Percentiles rank a stretch among this genome's conserved stretches.
phyloP scores from a whole-genome alignment of 495 filamentous ascomycete species.

The Cercophora samala region DNA sequence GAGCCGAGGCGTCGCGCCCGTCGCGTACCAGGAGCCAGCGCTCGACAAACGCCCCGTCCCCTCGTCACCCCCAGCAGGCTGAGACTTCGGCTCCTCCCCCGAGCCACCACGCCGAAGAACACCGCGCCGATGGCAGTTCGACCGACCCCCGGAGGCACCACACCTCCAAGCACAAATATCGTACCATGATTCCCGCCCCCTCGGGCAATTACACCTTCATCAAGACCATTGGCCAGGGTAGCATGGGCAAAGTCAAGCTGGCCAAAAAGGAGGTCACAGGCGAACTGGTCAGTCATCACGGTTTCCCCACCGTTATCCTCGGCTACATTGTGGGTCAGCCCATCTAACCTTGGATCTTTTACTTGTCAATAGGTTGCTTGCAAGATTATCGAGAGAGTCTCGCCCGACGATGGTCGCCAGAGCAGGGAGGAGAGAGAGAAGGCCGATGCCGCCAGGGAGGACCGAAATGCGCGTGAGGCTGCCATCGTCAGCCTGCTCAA shows the following conservation, averaged over 20 bases:
- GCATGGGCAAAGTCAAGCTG: conserved; percentile 95
- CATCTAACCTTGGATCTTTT: conserved; percentile 17
- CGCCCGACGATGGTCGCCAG: conserved; percentile 71
- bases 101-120: conserved; percentile 46
- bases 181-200: conserved; percentile 77
- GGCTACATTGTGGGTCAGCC: conserved; percentile 1
- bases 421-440: conserved; percentile 76
- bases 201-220: conserved; percentile 89
- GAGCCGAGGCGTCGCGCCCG: conserved; percentile 43
- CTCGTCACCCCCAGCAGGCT: conserved; percentile 26
- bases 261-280: conserved; percentile 76
- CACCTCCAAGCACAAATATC: conserved; percentile 55
- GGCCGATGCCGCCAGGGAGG: conserved; percentile 93
- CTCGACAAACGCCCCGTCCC: conserved; percentile 23
- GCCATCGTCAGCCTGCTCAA: conserved; percentile 94
- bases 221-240: conserved; percentile 96
- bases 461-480: conserved; percentile 91
- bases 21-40: conserved; percentile 44
- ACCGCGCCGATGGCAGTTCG: conserved; percentile 32
- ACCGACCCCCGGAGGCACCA: conserved; percentile 41
- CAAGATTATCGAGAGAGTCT: conserved; percentile 92
- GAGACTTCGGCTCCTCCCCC: conserved; percentile 54
- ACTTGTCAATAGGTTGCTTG: conserved; percentile 72
- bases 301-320: conserved; percentile 16
- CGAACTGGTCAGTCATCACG: conserved; percentile 69